These are phyloP conservation scores for Metarhizium humberi DNA, from an alignment of 2,329 filamentous ascomycete genomes.

Conservation along the genomic window DNA sequence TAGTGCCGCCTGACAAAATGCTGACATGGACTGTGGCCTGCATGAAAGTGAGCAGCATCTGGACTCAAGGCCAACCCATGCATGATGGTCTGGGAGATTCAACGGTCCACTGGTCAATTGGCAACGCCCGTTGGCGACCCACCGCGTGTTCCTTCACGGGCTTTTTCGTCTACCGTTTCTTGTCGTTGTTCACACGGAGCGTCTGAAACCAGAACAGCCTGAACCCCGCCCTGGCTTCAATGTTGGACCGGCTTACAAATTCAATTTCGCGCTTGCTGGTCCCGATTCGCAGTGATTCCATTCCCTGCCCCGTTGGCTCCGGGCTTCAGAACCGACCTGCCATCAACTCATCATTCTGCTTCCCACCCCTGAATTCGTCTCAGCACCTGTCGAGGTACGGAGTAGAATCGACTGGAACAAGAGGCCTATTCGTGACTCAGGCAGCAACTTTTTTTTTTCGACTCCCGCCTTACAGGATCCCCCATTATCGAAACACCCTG, in stretches of 20 bases:
- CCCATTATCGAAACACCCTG: constrained; percentile 1
- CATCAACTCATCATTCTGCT: not conserved
- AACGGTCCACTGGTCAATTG: too few species aligned
- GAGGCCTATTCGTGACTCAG: constrained; percentile 23
- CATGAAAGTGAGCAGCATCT: too few species aligned
- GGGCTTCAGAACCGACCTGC: not conserved
- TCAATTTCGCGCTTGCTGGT: not conserved
- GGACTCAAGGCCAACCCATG: too few species aligned
- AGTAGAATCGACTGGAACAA: constrained; percentile 8
- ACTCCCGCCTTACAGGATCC: constrained; percentile 2
- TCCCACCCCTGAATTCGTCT: not conserved
- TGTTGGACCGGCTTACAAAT: constrained; percentile 3
- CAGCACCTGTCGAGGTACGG: not conserved
- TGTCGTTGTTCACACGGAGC: too few species aligned
- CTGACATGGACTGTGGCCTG: too few species aligned
- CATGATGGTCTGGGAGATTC: too few species aligned
- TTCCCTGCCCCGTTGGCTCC: not conserved
- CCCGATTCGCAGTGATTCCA: not conserved
- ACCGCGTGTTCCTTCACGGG: too few species aligned
- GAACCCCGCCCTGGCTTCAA: not conserved
- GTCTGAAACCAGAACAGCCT: not conserved
- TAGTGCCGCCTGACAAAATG: too few species aligned
- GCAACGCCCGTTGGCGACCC: too few species aligned
- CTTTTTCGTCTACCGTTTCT: too few species aligned
- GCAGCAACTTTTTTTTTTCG: constrained; percentile 18